Evolutionary conservation across 305 asterid species (phyloP).

Genomic region (Rubia balearica): DNA sequence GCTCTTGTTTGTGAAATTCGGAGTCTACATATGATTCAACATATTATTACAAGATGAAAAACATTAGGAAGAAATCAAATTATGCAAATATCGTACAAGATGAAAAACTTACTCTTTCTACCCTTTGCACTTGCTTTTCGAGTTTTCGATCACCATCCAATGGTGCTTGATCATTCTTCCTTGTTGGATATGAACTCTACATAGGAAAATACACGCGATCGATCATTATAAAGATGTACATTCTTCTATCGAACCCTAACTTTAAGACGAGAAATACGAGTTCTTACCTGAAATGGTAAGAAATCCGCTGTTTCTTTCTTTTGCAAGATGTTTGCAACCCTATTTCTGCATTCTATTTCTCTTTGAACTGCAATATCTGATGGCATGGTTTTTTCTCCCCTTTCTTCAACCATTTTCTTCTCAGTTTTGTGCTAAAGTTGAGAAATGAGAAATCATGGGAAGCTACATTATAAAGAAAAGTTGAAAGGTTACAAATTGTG

Average conservation of each 20-base stretch:
- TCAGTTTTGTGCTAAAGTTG: neutral
- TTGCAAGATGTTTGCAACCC: slow-evolving; percentile 18
- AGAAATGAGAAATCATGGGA: neutral
- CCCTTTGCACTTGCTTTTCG: neutral
- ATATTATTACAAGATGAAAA: neutral
- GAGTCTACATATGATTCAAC: neutral
- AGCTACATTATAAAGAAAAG: neutral
- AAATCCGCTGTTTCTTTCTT: neutral
- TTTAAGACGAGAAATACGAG: neutral
- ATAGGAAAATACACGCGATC: neutral
- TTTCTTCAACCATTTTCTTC: slow-evolving; percentile 29
- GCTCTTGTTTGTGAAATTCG: neutral
- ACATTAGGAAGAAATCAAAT: neutral
- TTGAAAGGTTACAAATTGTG: neutral
- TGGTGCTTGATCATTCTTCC: neutral
- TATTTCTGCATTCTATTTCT: slow-evolving; percentile 23
- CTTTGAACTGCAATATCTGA: slow-evolving; percentile 21
- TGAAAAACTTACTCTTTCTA: neutral
- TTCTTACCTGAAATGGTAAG: slow-evolving; percentile 23
- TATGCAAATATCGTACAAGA: neutral
- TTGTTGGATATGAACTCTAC: neutral
- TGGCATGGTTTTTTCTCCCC: slow-evolving; percentile 14
- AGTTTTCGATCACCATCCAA: slow-evolving; percentile 1
- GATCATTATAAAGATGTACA: neutral
- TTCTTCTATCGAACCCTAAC: neutral